phyloP scores from a whole-genome alignment of 2,329 filamentous ascomycete genomes.

The Clonostachys rosea region DNA sequence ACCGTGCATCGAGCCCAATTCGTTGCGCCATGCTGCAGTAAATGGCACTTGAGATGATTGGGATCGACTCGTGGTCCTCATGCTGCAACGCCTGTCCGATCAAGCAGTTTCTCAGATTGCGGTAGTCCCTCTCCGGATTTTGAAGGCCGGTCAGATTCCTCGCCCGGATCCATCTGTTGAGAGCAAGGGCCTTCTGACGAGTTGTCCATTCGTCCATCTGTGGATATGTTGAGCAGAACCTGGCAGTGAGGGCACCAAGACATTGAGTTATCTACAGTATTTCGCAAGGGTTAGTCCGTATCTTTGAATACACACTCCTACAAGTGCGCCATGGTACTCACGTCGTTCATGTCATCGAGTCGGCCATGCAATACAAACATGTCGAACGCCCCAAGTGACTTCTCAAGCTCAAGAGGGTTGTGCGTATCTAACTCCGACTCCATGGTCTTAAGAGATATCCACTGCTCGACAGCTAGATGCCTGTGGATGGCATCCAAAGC shows the following conservation, averaged over 20 bases:
- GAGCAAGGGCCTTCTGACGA: constrained; percentile 60
- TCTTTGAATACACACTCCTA: no score
- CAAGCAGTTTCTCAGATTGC: constrained; percentile 81
- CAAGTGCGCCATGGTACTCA: constrained; percentile 24
- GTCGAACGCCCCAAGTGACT: constrained; percentile 72
- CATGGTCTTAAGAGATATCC: constrained; percentile 43
- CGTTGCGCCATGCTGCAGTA: constrained; percentile 76
- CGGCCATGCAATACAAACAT: constrained; percentile 78
- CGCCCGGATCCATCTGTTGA: constrained; percentile 66
- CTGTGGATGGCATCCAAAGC: constrained; percentile 79
- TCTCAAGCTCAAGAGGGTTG: constrained; percentile 57
- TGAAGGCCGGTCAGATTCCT: constrained; percentile 67
- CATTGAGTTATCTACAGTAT: constrained; percentile 49
- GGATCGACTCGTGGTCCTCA: constrained; percentile 71
- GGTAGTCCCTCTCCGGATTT: constrained; percentile 63
- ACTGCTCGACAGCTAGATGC: constrained; percentile 71
- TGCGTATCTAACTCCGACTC: constrained; percentile 7
- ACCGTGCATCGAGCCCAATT: constrained; percentile 70
- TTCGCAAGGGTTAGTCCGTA: neutral
- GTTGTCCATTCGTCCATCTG: constrained; percentile 52
- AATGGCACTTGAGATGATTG: constrained; percentile 81
- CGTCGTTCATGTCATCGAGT: constrained; percentile 69
- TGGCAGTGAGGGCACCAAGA: constrained; percentile 58
- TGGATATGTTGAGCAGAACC: constrained; percentile 48
- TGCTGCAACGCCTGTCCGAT: constrained; percentile 77